Conservation (phyloP, 2,329 filamentous ascomycete species). For the Calonectria pteridis region DNA sequence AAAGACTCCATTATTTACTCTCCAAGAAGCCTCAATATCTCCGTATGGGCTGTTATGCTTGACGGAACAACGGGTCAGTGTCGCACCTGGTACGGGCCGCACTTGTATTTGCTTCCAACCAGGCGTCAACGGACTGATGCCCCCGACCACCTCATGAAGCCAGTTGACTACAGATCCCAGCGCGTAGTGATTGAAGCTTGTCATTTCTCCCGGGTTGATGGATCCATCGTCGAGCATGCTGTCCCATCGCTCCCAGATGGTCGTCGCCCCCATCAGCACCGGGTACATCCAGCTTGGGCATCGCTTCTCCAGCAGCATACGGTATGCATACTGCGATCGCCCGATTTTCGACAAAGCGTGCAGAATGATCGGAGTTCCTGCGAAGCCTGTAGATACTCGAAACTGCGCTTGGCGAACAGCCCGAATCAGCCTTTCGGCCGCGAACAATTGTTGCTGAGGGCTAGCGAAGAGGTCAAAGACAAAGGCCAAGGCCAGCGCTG, state of each 20-base stretch:
- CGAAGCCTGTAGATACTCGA: constrained; percentile 56
- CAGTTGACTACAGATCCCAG: constrained; percentile 61
- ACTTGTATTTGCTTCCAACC: constrained; percentile 55
- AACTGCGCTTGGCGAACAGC: constrained; percentile 50
- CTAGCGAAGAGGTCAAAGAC: constrained; percentile 51
- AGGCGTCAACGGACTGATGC: constrained; percentile 52
- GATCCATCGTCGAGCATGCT: constrained; percentile 57
- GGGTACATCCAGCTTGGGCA: constrained; percentile 63
- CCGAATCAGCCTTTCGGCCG: constrained; percentile 45
- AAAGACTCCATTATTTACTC: background rate
- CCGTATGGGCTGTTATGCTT: background rate
- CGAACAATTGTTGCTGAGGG: constrained; percentile 33
- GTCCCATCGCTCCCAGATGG: constrained; percentile 66
- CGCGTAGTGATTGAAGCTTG: constrained; percentile 64
- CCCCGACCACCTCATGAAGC: constrained; percentile 58
- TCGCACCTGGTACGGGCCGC: constrained; percentile 47
- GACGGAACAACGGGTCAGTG: background rate
- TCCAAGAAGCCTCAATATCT: background rate
- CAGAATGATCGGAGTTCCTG: constrained; percentile 54
- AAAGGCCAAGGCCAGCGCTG: constrained; percentile 52
- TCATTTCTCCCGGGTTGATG: constrained; percentile 61
- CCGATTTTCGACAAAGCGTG: constrained; percentile 47
- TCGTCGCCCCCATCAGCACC: constrained; percentile 59
- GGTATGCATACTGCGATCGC: constrained; percentile 53
- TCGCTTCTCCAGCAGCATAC: constrained; percentile 60